Evolutionary conservation across 352 stramenopile species (phyloP).

Genomic region (Pythium folliculosum): DNA sequence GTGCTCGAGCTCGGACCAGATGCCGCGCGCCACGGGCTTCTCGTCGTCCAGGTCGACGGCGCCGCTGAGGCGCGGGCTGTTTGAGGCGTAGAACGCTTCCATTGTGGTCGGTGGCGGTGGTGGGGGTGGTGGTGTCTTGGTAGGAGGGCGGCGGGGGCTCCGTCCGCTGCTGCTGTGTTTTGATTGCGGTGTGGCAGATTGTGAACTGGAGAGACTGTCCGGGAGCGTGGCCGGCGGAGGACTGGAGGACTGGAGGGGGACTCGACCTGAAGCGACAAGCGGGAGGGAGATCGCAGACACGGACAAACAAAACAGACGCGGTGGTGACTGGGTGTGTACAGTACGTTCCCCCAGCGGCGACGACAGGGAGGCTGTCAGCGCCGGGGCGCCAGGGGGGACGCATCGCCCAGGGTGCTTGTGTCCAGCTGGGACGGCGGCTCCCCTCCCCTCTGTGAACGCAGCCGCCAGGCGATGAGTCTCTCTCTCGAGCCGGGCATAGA

Average conservation of each 20-base stretch:
- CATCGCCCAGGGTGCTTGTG: not conserved
- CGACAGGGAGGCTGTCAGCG: slow-evolving; percentile 14
- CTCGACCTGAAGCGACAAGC: not conserved
- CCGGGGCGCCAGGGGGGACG: not conserved
- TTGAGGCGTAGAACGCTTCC: slow-evolving; percentile 12
- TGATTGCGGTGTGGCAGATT: slow-evolving; percentile 16
- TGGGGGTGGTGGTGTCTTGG: not conserved
- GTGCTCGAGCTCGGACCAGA: slow-evolving; percentile 79
- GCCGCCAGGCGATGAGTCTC: slow-evolving; percentile 22
- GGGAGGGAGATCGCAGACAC: not conserved
- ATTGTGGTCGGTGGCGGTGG: slow-evolving; percentile 9
- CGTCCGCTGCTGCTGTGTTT: not conserved
- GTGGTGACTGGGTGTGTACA: not conserved
- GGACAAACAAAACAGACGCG: not conserved
- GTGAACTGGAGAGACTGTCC: slow-evolving; percentile 9
- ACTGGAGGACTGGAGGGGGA: too few relatives aligned
- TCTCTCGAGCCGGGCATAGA: not conserved
- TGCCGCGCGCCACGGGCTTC: slow-evolving; percentile 51
- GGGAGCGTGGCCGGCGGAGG: too few relatives aligned
- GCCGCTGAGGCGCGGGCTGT: slow-evolving; percentile 1
- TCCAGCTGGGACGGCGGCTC: slow-evolving; percentile 12
- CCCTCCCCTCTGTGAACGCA: slow-evolving; percentile 8
- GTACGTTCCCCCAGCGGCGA: slow-evolving; percentile 1
- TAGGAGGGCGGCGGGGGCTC: not conserved
- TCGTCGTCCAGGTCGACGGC: slow-evolving; percentile 24